These are phyloP conservation scores for Candida easanensis DNA, from an alignment of 805 yeast species.

Conservation along the genomic window DNA sequence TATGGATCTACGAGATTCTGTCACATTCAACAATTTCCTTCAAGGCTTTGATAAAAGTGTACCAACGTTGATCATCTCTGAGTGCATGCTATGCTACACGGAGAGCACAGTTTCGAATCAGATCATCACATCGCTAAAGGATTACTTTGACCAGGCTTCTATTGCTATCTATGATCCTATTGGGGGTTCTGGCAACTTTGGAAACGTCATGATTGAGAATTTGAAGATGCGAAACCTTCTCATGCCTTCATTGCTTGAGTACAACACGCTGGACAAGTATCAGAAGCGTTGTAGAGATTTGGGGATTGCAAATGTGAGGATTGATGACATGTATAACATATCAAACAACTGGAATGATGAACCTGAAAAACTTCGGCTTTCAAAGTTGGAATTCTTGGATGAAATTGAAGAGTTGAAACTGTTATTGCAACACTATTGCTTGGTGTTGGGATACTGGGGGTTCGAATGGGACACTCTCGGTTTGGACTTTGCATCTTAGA, in stretches of 20 bases:
- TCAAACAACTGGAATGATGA: slow-evolving; percentile 31
- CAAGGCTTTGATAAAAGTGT: slow-evolving; percentile 14
- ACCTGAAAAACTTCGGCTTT: slow-evolving; percentile 40
- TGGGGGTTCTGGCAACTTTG: slow-evolving; percentile 51
- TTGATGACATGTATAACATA: slow-evolving; percentile 34
- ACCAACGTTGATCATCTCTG: slow-evolving; percentile 55
- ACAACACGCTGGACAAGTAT: slow-evolving; percentile 34
- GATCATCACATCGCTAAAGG: slow-evolving; percentile 35
- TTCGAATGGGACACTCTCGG: slow-evolving; percentile 23
- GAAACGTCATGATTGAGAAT: slow-evolving; percentile 52
- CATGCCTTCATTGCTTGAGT: slow-evolving; percentile 36
- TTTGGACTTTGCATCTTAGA: not conserved
- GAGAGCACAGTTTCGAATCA: slow-evolving; percentile 38
- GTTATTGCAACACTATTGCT: slow-evolving; percentile 51
- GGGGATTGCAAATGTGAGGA: slow-evolving; percentile 14
- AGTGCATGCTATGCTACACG: slow-evolving; percentile 56
- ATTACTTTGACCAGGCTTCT: slow-evolving; percentile 21
- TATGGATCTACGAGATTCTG: slow-evolving; percentile 34
- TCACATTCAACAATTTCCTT: slow-evolving; percentile 28
- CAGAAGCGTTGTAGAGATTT: slow-evolving; percentile 16
- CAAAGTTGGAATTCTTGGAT: slow-evolving; percentile 50
- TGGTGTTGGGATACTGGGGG: slow-evolving; percentile 31
- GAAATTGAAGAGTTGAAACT: slow-evolving; percentile 56
- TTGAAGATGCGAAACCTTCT: slow-evolving; percentile 43
- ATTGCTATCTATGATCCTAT: slow-evolving; percentile 57